These are phyloP conservation scores for Ascosphaera pollenicola DNA, from an alignment of 2,329 filamentous ascomycete species.

Conservation along the genomic window DNA sequence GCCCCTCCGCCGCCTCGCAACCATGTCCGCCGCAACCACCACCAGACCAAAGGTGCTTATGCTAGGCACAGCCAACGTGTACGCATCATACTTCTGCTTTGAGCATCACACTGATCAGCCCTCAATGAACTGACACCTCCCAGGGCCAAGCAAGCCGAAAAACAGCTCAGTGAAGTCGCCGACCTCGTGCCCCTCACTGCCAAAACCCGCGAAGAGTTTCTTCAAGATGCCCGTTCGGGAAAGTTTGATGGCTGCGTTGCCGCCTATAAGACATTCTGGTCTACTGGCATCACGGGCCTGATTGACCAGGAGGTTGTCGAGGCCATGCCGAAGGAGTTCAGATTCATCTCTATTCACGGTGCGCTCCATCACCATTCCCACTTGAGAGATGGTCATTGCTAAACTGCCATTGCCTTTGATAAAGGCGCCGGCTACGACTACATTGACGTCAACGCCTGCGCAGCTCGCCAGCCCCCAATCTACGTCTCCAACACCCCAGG, in stretches of 20 bases:
- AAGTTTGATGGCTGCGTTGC: constrained; percentile 42
- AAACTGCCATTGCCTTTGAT: not conserved
- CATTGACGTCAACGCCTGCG: constrained; percentile 52
- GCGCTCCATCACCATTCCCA: not conserved
- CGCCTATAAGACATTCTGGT: constrained; percentile 35
- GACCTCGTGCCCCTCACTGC: constrained; percentile 42
- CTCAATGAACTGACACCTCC: too few species aligned
- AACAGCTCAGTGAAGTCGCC: constrained; percentile 36
- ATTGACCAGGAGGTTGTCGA: constrained; percentile 50
- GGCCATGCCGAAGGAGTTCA: constrained; percentile 18
- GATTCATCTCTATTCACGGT: constrained; percentile 20
- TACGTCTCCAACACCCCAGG: constrained; percentile 63
- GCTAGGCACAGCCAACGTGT: not conserved
- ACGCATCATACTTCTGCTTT: not conserved
- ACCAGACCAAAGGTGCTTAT: not conserved
- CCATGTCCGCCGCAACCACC: not conserved
- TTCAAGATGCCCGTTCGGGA: constrained; percentile 43
- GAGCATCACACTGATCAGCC: too few species aligned
- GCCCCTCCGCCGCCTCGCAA: not conserved
- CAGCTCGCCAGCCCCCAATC: constrained; percentile 32
- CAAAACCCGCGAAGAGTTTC: constrained; percentile 41
- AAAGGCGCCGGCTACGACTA: constrained; percentile 69
- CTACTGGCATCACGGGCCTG: constrained; percentile 34
- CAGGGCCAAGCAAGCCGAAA: constrained; percentile 40
- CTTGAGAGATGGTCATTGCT: not conserved